phyloP scores from a whole-genome alignment of 495 filamentous ascomycete genomes.

The Talaromyces liani region DNA sequence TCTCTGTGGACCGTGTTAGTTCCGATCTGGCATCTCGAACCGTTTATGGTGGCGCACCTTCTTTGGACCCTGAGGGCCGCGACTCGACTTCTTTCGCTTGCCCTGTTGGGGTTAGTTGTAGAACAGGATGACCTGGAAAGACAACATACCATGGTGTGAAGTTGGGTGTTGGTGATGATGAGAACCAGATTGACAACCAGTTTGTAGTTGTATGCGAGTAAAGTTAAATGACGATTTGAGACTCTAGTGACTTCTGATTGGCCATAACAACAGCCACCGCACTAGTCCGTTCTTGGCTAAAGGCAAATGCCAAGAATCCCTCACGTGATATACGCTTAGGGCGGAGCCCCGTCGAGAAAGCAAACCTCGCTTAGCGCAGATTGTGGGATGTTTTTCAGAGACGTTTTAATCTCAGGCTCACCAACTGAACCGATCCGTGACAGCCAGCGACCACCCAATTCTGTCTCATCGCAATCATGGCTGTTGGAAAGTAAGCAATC shows the following conservation, averaged over 20 bases:
- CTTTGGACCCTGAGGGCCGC: conserved; percentile 74
- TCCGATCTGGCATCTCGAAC: background rate
- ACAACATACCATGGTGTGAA: no score
- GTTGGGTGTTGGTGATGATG: background rate
- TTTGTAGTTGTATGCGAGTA: background rate
- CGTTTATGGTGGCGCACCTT: conserved; percentile 50
- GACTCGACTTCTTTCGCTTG: conserved; percentile 91
- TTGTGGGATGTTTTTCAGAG: conserved; percentile 31
- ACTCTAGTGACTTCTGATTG: background rate
- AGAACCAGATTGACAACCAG: background rate
- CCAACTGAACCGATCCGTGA: conserved; percentile 4
- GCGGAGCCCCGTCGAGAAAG: conserved; percentile 7
- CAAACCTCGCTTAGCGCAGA: conserved; percentile 40
- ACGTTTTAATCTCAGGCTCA: background rate
- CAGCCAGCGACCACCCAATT: conserved; percentile 15
- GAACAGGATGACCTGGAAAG: no score
- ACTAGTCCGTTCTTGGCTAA: background rate
- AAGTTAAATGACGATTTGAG: background rate
- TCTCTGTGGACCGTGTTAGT: conserved; percentile 43
- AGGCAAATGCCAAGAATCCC: background rate
- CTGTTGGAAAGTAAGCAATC: conserved; percentile 76
- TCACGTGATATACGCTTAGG: conserved; percentile 7
- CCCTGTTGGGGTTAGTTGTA: conserved; percentile 43
- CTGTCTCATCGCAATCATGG: conserved; percentile 60
- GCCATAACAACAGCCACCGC: background rate